These are phyloP conservation scores for Aspergillus melleus DNA, from an alignment of 2,329 filamentous ascomycete genomes.

Conservation along the genomic window DNA sequence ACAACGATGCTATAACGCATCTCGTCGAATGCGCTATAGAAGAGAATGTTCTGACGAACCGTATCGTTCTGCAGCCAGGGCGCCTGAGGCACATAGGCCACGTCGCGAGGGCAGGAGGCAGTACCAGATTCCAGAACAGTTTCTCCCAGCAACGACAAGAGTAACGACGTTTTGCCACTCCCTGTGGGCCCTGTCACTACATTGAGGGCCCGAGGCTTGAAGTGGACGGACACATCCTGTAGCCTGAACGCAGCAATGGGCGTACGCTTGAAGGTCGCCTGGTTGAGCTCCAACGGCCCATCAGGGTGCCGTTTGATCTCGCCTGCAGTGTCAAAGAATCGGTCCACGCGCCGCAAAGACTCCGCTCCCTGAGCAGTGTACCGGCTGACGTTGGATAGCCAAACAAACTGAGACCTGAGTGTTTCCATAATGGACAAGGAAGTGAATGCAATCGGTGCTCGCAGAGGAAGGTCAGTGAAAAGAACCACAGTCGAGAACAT, in stretches of 20 bases:
- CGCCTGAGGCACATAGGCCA: conserved; percentile 59
- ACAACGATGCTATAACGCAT: conserved; percentile 60
- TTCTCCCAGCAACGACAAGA: conserved; percentile 34
- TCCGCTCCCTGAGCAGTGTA: conserved; percentile 46
- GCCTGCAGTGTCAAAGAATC: conserved; percentile 54
- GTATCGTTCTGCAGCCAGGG: conserved; percentile 68
- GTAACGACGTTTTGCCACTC: conserved; percentile 58
- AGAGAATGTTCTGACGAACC: conserved; percentile 65
- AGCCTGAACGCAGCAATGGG: conserved; percentile 54
- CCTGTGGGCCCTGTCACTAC: conserved; percentile 57
- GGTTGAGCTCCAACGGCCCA: conserved; percentile 50
- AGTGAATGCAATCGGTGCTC: conserved; percentile 60
- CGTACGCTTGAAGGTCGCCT: conserved; percentile 53
- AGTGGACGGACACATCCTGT: conserved; percentile 44
- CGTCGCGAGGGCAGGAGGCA: conserved; percentile 51
- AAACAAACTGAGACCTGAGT: conserved; percentile 54
- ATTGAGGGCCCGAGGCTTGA: conserved; percentile 56
- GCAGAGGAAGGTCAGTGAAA: conserved; percentile 50
- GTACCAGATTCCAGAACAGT: conserved; percentile 25
- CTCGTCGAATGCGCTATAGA: conserved; percentile 58
- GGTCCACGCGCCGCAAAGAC: conserved; percentile 55
- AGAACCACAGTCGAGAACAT: conserved; percentile 57
- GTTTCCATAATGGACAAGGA: conserved; percentile 56
- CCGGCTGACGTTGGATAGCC: conserved; percentile 50
- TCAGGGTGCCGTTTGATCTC: conserved; percentile 51